phyloP scores from a whole-genome alignment of 768 basidiomycete genomes.

The Termitomyces sp. region DNA sequence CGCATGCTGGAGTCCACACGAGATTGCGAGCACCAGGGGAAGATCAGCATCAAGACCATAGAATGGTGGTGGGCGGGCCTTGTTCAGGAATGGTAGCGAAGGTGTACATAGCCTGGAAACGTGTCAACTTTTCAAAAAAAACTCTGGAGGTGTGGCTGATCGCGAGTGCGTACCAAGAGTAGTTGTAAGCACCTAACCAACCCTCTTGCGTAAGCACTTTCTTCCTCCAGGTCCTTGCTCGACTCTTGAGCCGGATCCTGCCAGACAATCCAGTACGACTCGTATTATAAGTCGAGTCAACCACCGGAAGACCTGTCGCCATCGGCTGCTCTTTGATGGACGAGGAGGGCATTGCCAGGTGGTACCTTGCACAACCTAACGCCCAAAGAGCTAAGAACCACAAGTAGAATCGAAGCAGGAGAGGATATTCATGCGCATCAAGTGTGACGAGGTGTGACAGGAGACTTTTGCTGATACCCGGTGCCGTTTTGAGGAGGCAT shows the following conservation, averaged over 20 bases:
- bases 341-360: constrained; percentile 3
- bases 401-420: neutral
- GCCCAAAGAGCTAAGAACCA: neutral
- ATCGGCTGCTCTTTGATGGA: constrained; percentile 11
- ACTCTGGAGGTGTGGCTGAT: neutral
- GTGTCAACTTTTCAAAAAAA: neutral
- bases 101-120: constrained; percentile 58
- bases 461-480: too few relatives aligned
- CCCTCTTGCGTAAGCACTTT: constrained; percentile 48
- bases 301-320: constrained; percentile 8
- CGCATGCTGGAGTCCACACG: constrained; percentile 70
- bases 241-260: neutral
- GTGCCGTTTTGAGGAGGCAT: too few relatives aligned
- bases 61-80: constrained; percentile 55
- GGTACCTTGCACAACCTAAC: neutral
- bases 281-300: constrained; percentile 1
- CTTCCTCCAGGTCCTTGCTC: constrained; percentile 16
- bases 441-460: too few relatives aligned
- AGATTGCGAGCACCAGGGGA: constrained; percentile 67
- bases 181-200: constrained; percentile 86
- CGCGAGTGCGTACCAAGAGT: constrained; percentile 41
- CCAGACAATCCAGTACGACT: neutral
- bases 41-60: constrained; percentile 70
- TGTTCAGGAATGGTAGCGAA: constrained; percentile 50
- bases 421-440: too few relatives aligned